These are phyloP conservation scores for Lentinula sp. DNA, from an alignment of 768 basidiomycete species.

Conservation along the genomic window DNA sequence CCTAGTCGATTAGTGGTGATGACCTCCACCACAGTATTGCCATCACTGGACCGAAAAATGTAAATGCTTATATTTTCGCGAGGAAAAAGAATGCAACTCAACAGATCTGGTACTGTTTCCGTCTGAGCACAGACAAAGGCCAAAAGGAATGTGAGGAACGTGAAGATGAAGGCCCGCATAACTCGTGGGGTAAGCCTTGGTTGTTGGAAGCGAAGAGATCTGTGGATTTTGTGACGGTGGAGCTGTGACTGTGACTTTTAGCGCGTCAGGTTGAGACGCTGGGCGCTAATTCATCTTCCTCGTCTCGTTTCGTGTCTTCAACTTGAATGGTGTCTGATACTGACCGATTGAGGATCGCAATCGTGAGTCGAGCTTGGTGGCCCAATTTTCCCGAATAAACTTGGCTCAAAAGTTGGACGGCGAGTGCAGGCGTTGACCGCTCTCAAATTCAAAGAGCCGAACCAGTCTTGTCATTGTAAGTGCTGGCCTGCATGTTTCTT, in stretches of 20 bases:
- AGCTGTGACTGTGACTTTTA: neutral
- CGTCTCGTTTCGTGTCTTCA: neutral
- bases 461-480: slow-evolving; percentile 35
- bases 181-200: neutral
- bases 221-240: neutral
- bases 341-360: slow-evolving; percentile 34
- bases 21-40: slow-evolving; percentile 3
- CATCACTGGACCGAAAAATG: neutral
- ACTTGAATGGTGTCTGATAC: slow-evolving; percentile 11
- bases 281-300: slow-evolving; percentile 2
- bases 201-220: neutral
- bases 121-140: slow-evolving; percentile 5
- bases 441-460: slow-evolving; percentile 36
- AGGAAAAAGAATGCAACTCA: neutral
- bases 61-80: neutral
- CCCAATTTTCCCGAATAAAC: neutral
- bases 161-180: slow-evolving; percentile 1
- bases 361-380: slow-evolving; percentile 21
- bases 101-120: slow-evolving; percentile 1
- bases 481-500: neutral
- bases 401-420: slow-evolving; percentile 1
- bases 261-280: neutral
- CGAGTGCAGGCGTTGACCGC: slow-evolving; percentile 35
- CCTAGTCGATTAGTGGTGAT: slow-evolving; percentile 1
- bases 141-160: neutral